Conservation (phyloP, 345 rosid species). For the Toxicodendron radicans region DNA sequence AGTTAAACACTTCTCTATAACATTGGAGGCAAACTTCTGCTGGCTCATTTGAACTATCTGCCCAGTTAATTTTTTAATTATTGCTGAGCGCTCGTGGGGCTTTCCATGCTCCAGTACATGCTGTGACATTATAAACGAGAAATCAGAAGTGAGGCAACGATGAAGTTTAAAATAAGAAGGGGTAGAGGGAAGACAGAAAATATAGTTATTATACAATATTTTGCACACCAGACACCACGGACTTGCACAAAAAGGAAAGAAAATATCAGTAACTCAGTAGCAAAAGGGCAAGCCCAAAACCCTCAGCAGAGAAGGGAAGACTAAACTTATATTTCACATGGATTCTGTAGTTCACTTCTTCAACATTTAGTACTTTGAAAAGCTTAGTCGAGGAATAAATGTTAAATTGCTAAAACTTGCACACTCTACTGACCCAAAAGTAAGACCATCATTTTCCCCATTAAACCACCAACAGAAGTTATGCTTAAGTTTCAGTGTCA, state of each 20-base stretch:
- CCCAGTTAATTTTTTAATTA: conserved; percentile 75
- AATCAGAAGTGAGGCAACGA: conserved; percentile 2
- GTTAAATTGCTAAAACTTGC: not conserved
- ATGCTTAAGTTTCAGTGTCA: not conserved
- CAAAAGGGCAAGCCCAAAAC: not conserved
- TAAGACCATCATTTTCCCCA: not conserved
- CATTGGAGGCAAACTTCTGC: conserved; percentile 99
- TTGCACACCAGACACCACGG: not conserved
- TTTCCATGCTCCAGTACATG: conserved; percentile 97
- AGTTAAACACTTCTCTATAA: conserved; percentile 84
- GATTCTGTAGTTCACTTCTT: not conserved
- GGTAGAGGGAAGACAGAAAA: not conserved
- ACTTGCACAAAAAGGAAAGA: not conserved
- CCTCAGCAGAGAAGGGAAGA: not conserved
- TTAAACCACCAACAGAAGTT: not conserved
- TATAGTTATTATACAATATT: not conserved
- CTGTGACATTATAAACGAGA: conserved; percentile 37
- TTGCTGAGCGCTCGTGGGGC: conserved; percentile 75
- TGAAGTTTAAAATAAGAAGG: not conserved
- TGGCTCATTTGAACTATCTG: conserved; percentile 96
- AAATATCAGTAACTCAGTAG: not conserved
- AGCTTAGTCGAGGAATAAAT: not conserved
- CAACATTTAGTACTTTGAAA: not conserved
- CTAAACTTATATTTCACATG: not conserved
- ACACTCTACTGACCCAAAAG: not conserved